phyloP scores from a whole-genome alignment of 805 yeast genomes.

The Ascoidea asiatica region DNA sequence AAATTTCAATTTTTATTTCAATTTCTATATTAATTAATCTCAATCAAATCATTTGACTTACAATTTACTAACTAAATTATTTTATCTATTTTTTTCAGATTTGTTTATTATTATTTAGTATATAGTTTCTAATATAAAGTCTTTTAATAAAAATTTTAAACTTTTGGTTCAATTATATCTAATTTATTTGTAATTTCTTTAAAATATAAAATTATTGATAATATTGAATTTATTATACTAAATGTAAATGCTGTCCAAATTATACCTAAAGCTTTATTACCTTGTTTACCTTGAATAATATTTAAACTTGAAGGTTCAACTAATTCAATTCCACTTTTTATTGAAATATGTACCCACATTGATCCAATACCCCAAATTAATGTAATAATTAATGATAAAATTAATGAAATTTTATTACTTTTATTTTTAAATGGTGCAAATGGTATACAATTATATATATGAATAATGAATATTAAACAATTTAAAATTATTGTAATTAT shows the following conservation, averaged over 20 bases:
- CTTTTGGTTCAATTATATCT: neutral
- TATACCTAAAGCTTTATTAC: neutral
- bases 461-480: neutral
- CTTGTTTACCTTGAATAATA: neutral
- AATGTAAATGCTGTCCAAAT: neutral
- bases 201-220: too few species aligned
- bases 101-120: too few species aligned
- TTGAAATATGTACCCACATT: neutral
- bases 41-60: too few species aligned
- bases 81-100: too few species aligned
- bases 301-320: neutral
- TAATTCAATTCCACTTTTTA: neutral
- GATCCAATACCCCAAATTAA: neutral
- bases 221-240: neutral
- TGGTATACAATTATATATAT: neutral
- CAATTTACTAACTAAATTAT: too few species aligned
- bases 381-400: neutral
- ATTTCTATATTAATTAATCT: too few species aligned
- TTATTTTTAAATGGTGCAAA: neutral
- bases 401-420: neutral
- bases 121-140: too few species aligned
- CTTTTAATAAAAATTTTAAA: too few species aligned
- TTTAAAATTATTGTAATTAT: neutral
- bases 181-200: neutral
- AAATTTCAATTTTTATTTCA: too few species aligned